phyloP scores from a whole-genome alignment of 2,329 filamentous ascomycete genomes.

The Monosporascus ibericus region DNA sequence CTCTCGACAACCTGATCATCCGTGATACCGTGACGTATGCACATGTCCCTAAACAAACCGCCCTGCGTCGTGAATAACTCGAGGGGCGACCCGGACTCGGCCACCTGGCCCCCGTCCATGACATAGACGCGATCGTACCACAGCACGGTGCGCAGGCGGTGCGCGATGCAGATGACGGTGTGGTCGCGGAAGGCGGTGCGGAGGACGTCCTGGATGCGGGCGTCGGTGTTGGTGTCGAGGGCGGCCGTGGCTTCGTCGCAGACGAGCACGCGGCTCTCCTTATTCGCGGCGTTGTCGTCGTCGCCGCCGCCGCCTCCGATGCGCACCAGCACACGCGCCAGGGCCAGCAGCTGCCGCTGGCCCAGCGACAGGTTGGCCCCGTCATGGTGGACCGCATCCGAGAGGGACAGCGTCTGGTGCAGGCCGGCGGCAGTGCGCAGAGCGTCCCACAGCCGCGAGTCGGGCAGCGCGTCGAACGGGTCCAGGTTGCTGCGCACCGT shows the following conservation, averaged over 20 bases:
- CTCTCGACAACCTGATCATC: too few relatives aligned
- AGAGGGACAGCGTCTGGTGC: not conserved
- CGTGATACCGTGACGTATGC: slow-evolving; percentile 18
- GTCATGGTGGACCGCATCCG: slow-evolving; percentile 52
- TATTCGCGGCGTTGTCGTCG: too few relatives aligned
- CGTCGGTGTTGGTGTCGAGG: slow-evolving; percentile 68
- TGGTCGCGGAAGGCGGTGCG: slow-evolving; percentile 59
- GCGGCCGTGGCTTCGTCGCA: slow-evolving; percentile 69
- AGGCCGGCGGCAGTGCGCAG: slow-evolving; percentile 48
- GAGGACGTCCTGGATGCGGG: slow-evolving; percentile 64
- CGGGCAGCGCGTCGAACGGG: slow-evolving; percentile 64
- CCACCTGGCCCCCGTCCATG: slow-evolving; percentile 65
- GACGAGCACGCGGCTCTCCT: slow-evolving; percentile 35
- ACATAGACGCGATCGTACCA: slow-evolving; percentile 69
- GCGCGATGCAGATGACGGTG: slow-evolving; percentile 67
- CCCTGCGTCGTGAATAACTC: slow-evolving; percentile 50
- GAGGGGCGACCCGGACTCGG: slow-evolving; percentile 53
- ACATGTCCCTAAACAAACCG: slow-evolving; percentile 63
- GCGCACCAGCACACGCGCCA: slow-evolving; percentile 64
- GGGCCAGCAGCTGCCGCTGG: slow-evolving; percentile 41
- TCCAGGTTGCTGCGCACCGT: slow-evolving; percentile 69
- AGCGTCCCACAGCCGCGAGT: slow-evolving; percentile 65
- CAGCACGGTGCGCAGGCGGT: slow-evolving; percentile 58
- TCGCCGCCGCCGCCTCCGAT: slow-evolving; percentile 8
- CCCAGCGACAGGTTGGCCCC: slow-evolving; percentile 70